These are phyloP conservation scores for Pyrus communis DNA, from an alignment of 306 rosid species.

Conservation along the genomic window DNA sequence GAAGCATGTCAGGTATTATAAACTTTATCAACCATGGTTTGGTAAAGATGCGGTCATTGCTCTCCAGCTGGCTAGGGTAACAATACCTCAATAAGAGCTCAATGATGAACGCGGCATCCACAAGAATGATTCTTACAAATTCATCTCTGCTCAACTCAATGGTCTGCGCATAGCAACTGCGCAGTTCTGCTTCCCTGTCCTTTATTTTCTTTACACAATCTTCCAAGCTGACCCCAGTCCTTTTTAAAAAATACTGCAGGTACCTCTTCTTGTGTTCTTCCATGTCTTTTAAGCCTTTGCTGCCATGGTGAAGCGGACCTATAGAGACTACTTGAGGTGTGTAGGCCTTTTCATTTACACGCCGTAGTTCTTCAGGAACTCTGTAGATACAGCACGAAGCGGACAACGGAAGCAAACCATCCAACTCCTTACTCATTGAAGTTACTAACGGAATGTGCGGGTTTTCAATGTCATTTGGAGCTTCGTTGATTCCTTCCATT, in stretches of 20 bases:
- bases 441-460: too few relatives aligned
- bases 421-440: too few relatives aligned
- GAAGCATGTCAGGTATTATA: constrained; percentile 9
- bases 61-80: background rate
- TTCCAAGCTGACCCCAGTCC: background rate
- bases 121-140: constrained; percentile 7
- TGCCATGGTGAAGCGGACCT: constrained; percentile 21
- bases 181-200: background rate
- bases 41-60: constrained; percentile 11
- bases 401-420: background rate
- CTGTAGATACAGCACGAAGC: background rate
- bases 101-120: constrained; percentile 19
- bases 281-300: background rate
- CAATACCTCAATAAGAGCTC: constrained; percentile 13
- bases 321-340: constrained; percentile 33
- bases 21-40: constrained; percentile 20
- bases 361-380: background rate
- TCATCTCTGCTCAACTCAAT: background rate
- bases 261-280: background rate
- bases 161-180: background rate
- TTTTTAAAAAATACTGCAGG: background rate
- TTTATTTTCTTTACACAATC: background rate
- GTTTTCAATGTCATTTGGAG: background rate
- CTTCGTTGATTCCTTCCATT: too few relatives aligned
- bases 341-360: background rate